A percentile compares a stretch with the other conserved stretches of the same genome.
Evolutionary conservation across 1,139 yeast species (phyloP).

Genomic region (Protomyces inundatus): DNA sequence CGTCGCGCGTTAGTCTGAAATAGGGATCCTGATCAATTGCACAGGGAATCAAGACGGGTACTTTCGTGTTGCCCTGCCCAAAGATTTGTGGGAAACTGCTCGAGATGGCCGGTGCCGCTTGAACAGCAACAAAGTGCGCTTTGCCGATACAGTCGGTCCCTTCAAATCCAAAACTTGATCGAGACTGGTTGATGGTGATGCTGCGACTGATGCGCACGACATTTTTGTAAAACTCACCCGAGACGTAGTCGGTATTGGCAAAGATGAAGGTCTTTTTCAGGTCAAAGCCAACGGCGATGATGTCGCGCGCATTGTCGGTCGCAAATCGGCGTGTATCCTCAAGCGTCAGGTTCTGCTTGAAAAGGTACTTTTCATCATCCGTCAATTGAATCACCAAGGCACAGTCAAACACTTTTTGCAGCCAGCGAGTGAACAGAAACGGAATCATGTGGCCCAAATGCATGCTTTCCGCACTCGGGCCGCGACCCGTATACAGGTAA

Average conservation of each 20-base stretch:
- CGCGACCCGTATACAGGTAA: constrained; percentile 95
- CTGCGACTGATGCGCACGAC: constrained; percentile 92
- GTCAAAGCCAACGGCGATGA: constrained; percentile 89
- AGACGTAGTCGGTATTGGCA: constrained; percentile 88
- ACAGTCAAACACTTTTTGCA: constrained; percentile 94
- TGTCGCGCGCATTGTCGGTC: constrained; percentile 80
- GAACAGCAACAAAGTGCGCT: constrained; percentile 90
- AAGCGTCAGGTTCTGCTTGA: constrained; percentile 82
- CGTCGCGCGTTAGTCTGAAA: constrained; percentile 95
- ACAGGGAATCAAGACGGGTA: constrained; percentile 94
- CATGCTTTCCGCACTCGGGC: constrained; percentile 92
- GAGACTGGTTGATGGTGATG: constrained; percentile 92
- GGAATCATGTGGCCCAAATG: constrained; percentile 98
- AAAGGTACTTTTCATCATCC: constrained; percentile 94
- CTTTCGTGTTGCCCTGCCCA: constrained; percentile 67
- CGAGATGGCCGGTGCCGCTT: constrained; percentile 93
- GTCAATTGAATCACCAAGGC: constrained; percentile 95
- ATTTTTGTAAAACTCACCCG: constrained; percentile 88
- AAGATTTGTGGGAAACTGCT: constrained; percentile 91
- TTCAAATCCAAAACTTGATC: constrained; percentile 94
- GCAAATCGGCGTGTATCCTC: constrained; percentile 81
- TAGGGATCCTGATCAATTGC: constrained; percentile 97
- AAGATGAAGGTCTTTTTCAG: constrained; percentile 92
- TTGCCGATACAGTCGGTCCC: constrained; percentile 90
- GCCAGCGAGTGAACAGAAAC: constrained; percentile 91